Evolutionary conservation across 2,329 filamentous ascomycete species (phyloP), one percentile per base, ranked within the genome.

Genomic region (Paraconiothyrium brasiliense): DNA sequence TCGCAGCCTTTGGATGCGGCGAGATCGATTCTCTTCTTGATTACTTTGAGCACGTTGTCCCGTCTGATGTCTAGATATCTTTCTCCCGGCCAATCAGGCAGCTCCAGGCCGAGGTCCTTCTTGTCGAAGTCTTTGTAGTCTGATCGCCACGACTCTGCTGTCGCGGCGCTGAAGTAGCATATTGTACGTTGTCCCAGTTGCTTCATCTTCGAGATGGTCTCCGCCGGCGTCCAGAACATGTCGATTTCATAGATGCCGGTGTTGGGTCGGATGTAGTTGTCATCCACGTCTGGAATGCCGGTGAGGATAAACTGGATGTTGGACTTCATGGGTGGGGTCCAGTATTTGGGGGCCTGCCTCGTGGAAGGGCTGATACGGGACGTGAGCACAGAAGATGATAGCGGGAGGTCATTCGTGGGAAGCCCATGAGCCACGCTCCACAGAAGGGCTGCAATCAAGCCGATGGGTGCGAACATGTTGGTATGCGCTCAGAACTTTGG

Each of bases 1-100:
- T 78, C 73, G 54, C 78, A 80, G 0, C 76, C 77, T 54, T 76
- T 78, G 3, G 62, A 4, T n/a, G 47, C 57, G 9, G 71, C 71
- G 7, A 71, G 50, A 47, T 71, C 68, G 30, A 73, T 70, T n/a
- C 71, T 46, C 57, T 67, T 67, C 61, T 67, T 61, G 52, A 73
- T 72, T 14, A 72, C 65, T 11, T 71, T 62, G 37, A 71, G 61
- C 4, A 72, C 69, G 16, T 71, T 69, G 4, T 57, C 48, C 14
- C 61, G 57, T 20, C 67, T 35, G 34, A 73, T 68, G 62, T 72
- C 69, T 20, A 72, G 54, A 48, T 70, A 72, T 14, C 61, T 58
- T 57, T 73, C 70, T 8, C 68, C 71, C 4, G 66, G 65, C 71
- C 71, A 73, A 32, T 70, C 70, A 1, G 67, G 64, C 37, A 72